A percentile compares a stretch with the other conserved stretches of the same genome.
These are phyloP conservation scores for Vinca minor DNA, from an alignment of 257 asterid genomes.

Conservation along the genomic window DNA sequence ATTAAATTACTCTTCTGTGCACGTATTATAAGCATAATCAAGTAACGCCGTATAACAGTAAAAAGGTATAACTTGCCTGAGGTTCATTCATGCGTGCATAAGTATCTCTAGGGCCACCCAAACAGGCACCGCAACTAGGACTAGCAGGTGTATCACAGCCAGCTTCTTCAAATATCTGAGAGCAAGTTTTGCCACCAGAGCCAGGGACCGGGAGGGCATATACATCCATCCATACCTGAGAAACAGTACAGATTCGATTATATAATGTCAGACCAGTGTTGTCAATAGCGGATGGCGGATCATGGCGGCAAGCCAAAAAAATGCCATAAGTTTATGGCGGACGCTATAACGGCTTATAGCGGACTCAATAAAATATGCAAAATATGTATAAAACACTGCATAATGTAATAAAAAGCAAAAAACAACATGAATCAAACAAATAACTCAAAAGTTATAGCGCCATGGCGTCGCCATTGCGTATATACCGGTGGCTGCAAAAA, in stretches of 20 bases:
- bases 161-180: slow-evolving; percentile 96
- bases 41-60: neutral
- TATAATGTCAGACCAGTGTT: neutral
- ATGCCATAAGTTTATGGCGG: too few relatives aligned
- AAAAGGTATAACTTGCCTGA: slow-evolving; percentile 43
- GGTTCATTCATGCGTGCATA: slow-evolving; percentile 94
- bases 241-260: neutral
- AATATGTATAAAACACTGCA: too few relatives aligned
- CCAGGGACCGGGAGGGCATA: slow-evolving; percentile 90
- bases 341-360: too few relatives aligned
- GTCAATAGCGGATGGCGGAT: too few relatives aligned
- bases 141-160: slow-evolving; percentile 99
- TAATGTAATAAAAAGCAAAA: too few relatives aligned
- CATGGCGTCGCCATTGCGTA: too few relatives aligned
- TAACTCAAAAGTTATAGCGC: too few relatives aligned
- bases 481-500: too few relatives aligned
- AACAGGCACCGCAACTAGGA: slow-evolving; percentile 95
- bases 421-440: too few relatives aligned
- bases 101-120: slow-evolving; percentile 94
- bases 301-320: too few relatives aligned
- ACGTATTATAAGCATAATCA: neutral
- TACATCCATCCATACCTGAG: slow-evolving; percentile 95
- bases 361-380: too few relatives aligned
- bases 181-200: slow-evolving; percentile 88
- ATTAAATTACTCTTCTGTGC: neutral